Conservation (phyloP, 345 rosid species). For the Brassica juncea region DNA sequence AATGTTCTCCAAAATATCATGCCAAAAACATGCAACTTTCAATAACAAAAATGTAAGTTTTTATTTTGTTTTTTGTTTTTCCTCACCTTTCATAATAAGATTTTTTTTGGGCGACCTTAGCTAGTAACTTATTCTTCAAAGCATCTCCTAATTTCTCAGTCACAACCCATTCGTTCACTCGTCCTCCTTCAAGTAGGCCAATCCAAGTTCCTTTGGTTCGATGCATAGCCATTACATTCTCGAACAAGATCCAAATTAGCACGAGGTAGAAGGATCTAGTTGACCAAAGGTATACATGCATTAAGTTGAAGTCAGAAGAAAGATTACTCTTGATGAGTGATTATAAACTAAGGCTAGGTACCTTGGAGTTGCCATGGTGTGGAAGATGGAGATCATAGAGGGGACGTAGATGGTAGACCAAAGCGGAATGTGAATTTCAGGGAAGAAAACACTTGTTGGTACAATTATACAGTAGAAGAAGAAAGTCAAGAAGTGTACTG, state of each 20-base stretch:
- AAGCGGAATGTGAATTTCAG: slow-evolving; percentile 20
- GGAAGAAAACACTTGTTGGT: too few species aligned
- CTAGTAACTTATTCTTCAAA: slow-evolving; percentile 39
- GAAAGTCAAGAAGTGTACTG: slow-evolving; percentile 41
- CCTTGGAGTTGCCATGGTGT: slow-evolving; percentile 40
- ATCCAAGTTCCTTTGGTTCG: slow-evolving; percentile 58
- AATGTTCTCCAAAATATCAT: not conserved
- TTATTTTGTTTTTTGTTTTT: not conserved
- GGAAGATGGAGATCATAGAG: slow-evolving; percentile 33
- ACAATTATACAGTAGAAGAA: slow-evolving; percentile 41
- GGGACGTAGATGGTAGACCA: slow-evolving; percentile 41
- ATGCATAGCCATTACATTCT: slow-evolving; percentile 63
- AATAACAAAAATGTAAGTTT: not conserved
- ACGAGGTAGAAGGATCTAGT: slow-evolving; percentile 56
- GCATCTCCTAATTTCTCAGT: slow-evolving; percentile 88
- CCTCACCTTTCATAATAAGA: slow-evolving; percentile 43
- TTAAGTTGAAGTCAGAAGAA: not conserved
- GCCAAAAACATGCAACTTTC: not conserved
- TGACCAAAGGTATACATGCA: not conserved
- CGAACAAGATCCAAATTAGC: slow-evolving; percentile 55
- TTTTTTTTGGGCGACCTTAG: slow-evolving; percentile 36
- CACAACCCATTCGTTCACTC: slow-evolving; percentile 93
- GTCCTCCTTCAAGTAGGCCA: slow-evolving; percentile 79
- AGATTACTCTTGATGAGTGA: not conserved
- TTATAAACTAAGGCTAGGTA: not conserved